These are phyloP conservation scores for Pichia kudriavzevii DNA, from an alignment of 1,139 yeast genomes.

Conservation along the genomic window DNA sequence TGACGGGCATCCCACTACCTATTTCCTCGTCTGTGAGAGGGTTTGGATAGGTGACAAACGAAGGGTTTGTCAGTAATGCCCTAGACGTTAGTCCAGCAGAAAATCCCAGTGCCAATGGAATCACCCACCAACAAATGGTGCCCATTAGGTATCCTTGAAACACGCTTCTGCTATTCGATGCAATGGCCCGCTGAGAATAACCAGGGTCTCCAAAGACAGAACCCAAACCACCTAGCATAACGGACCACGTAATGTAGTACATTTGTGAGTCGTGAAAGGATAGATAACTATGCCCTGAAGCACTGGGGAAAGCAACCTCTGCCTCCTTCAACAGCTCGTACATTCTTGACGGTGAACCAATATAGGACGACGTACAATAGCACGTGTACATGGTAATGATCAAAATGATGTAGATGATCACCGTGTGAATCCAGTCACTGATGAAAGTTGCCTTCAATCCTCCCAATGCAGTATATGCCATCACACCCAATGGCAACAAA, in stretches of 20 bases:
- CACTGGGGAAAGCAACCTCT: constrained; percentile 30
- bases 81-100: constrained; percentile 33
- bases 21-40: constrained; percentile 24
- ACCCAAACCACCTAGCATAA: constrained; percentile 25
- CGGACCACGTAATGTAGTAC: too few relatives aligned
- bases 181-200: constrained; percentile 31
- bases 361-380: constrained; percentile 33
- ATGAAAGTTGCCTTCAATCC: constrained; percentile 39
- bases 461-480: constrained; percentile 35
- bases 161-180: constrained; percentile 30
- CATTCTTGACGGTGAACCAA: constrained; percentile 42
- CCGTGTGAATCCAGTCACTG: constrained; percentile 27
- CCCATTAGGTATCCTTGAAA: constrained; percentile 36
- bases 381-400: constrained; percentile 34
- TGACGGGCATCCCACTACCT: constrained; percentile 36
- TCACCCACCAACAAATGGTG: constrained; percentile 37
- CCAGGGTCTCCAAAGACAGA: constrained; percentile 26
- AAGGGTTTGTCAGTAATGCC: constrained; percentile 30
- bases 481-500: constrained; percentile 38
- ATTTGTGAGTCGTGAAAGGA: too few relatives aligned
- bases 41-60: constrained; percentile 25
- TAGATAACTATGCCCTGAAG: constrained; percentile 37
- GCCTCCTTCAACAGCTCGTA: constrained; percentile 35
- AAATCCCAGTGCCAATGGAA: constrained; percentile 39
- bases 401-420: constrained; percentile 23